Evolutionary conservation across 306 rosid species (phyloP), one percentile per base, ranked within the genome.

Genomic region (barrel medic (Medicago truncatula)): DNA sequence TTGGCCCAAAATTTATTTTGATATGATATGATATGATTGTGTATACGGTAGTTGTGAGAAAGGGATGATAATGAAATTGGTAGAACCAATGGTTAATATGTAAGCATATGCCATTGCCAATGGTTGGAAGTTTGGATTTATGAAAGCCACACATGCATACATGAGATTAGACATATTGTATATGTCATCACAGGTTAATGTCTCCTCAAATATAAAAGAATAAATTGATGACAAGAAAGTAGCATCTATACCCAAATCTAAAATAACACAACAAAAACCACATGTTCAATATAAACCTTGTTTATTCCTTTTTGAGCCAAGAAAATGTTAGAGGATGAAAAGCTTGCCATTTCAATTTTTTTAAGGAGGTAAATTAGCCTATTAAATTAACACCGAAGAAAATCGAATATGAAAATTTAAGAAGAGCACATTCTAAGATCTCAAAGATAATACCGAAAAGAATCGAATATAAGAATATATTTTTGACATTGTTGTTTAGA

Each of bases 101-200:
- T 4, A 57, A 70, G 85, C 75, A 82, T 82, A 82, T 82, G 82
- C 79, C 71, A 77, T 58, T 58, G 63, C 34, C 43, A 82, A 71
- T 65, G 85, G 85, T 70, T 70, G 9, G 50, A 38, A 74, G 25
- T 67, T 36, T 28, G n/a, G 57, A 67, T 23, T 67, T 80, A 20
- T 31, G 75, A 74, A 67, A 67, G 58, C 49, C 11, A 59, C 76
- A 57, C 38, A 11, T 58, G n/a, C n/a, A 4, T 18, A 23, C 18
- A 50, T n/a, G 57, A 50, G 57, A 50, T 21, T 15, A 58, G 38
- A 58, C 38, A 58, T 58, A 23, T 23, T 11, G 5, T 2, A 23
- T 23, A 23, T 58, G 12, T 59, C 65, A 60, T 60, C 40, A 60
- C 11, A 61, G 53, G 2, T 77, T 83, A 38, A 36, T 20, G 41